These are phyloP conservation scores for Exserohilum rostratum DNA, from an alignment of 2,329 filamentous ascomycete genomes.

Conservation along the genomic window DNA sequence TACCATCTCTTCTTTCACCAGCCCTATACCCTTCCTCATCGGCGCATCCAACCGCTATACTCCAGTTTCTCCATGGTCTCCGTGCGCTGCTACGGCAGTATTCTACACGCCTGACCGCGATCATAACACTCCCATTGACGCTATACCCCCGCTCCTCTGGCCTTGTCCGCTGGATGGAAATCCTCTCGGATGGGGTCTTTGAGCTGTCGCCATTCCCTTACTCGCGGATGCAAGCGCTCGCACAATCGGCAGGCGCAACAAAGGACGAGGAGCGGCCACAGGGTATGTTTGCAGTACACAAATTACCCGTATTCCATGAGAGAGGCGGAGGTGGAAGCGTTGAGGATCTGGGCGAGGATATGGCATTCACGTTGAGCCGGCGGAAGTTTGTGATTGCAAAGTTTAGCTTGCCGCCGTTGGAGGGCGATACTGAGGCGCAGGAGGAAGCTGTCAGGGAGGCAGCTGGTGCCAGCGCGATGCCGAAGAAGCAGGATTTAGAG, in stretches of 20 bases:
- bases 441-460: constrained; percentile 49
- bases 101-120: constrained; percentile 67
- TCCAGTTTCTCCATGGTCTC: constrained; percentile 82
- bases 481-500: constrained; percentile 65
- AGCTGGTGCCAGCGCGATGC: constrained; percentile 59
- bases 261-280: constrained; percentile 77
- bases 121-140: constrained; percentile 79
- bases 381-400: constrained; percentile 84
- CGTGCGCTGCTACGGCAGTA: constrained; percentile 75
- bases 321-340: constrained; percentile 78
- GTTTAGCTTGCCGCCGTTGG: constrained; percentile 85
- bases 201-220: constrained; percentile 79
- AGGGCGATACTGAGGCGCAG: constrained; percentile 72
- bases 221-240: constrained; percentile 57
- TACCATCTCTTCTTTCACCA: constrained; percentile 89
- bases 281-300: constrained; percentile 83
- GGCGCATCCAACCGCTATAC: constrained; percentile 72
- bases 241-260: constrained; percentile 57
- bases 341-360: constrained; percentile 73
- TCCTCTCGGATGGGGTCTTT: constrained; percentile 82
- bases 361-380: constrained; percentile 87
- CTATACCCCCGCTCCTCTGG: constrained; percentile 78
- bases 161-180: constrained; percentile 83
- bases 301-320: constrained; percentile 83
- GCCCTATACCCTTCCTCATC: constrained; percentile 75